Percentiles rank a stretch among this genome's conserved stretches.
phyloP scores from a whole-genome alignment of 2,329 filamentous ascomycete genomes.

The Metarhizium sp. region DNA sequence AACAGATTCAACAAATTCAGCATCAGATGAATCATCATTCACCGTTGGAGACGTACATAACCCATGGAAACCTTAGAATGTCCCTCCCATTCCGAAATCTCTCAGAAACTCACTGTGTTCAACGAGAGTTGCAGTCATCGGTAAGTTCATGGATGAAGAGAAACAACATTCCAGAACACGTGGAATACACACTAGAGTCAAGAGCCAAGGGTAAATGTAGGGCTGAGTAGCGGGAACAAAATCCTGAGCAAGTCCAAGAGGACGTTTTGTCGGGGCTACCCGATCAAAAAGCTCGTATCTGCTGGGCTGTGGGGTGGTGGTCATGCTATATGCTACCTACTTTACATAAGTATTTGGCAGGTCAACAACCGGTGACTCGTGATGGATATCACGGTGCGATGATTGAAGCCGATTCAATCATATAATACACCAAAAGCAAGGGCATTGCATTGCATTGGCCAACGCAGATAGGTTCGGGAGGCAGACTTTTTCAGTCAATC shows the following conservation, averaged over 20 bases:
- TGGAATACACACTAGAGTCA: slow-evolving; percentile 16
- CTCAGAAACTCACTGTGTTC: slow-evolving; percentile 14
- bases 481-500: too few species aligned
- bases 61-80: slow-evolving; percentile 1
- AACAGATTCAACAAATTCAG: slow-evolving; percentile 2
- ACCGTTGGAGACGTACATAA: slow-evolving; percentile 4
- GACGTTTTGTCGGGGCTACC: too few species aligned
- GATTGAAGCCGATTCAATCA: too few species aligned
- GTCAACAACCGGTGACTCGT: too few species aligned
- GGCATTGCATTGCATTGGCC: too few species aligned
- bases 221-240: slow-evolving; percentile 4
- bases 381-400: background rate
- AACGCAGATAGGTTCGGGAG: too few species aligned
- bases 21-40: slow-evolving; percentile 6
- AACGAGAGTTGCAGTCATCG: slow-evolving; percentile 11
- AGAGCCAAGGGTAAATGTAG: slow-evolving; percentile 17
- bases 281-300: background rate
- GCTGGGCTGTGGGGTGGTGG: background rate
- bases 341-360: too few species aligned
- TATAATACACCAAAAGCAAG: too few species aligned
- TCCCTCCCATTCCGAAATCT: slow-evolving; percentile 14
- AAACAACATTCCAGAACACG: background rate
- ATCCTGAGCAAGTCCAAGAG: background rate
- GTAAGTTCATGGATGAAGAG: slow-evolving; percentile 14
- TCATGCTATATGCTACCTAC: background rate